These are phyloP conservation scores for Gracilariopsis chorda DNA, from an alignment of 23 red algal species.

Conservation along the genomic window DNA sequence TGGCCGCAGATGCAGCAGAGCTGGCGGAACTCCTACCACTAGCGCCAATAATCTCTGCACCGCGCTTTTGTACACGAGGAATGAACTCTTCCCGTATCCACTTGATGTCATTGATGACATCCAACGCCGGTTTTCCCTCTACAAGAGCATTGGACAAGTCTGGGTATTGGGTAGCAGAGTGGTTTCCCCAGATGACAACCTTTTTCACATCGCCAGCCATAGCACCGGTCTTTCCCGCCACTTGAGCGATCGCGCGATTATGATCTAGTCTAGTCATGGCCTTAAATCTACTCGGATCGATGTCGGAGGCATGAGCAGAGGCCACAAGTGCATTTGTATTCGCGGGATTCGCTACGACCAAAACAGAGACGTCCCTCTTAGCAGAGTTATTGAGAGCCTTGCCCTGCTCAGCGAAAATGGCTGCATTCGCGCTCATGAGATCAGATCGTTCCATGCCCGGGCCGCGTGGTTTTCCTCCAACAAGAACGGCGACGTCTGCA, in stretches of 20 bases:
- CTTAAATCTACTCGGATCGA: constrained; percentile 80
- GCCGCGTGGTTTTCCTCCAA: constrained; percentile 89
- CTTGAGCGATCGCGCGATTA: constrained; percentile 80
- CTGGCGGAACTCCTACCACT: constrained; percentile 84
- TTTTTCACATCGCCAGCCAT: constrained; percentile 76
- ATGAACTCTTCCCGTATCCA: constrained; percentile 89
- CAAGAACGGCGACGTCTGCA: constrained; percentile 76
- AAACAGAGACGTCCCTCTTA: constrained; percentile 60
- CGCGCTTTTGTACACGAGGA: constrained; percentile 94
- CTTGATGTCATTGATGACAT: constrained; percentile 60
- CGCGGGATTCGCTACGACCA: constrained; percentile 94
- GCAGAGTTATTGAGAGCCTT: constrained; percentile 88
- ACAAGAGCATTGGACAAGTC: constrained; percentile 86
- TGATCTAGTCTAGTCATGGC: constrained; percentile 98
- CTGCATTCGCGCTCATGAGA: constrained; percentile 90
- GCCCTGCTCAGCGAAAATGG: constrained; percentile 93
- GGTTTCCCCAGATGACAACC: constrained; percentile 98
- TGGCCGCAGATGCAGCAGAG: constrained; percentile 83
- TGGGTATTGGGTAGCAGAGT: constrained; percentile 93
- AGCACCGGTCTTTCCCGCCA: constrained; percentile 71
- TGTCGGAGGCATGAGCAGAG: constrained; percentile 86
- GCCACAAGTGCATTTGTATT: constrained; percentile 97
- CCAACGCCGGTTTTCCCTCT: constrained; percentile 62
- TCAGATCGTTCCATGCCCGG: constrained; percentile 97
- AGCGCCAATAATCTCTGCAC: constrained; percentile 94